phyloP scores from a whole-genome alignment of 495 filamentous ascomycete species.

The Tuber brumale region DNA sequence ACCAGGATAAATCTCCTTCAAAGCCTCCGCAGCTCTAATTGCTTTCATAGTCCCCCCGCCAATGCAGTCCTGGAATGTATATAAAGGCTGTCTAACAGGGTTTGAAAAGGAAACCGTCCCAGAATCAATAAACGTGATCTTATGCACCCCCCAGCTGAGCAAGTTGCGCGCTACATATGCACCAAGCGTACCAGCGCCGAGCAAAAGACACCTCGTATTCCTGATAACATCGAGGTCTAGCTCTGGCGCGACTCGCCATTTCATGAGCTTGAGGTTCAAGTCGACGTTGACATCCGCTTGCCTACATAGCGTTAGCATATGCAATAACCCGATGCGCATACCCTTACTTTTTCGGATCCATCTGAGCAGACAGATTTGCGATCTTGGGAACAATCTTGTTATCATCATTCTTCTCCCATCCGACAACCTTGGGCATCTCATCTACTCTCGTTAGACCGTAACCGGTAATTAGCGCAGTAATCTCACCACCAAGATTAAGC shows the following conservation, averaged over 20 bases:
- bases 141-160: conserved; percentile 93
- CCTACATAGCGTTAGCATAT: conserved; percentile 41
- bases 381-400: conserved; percentile 68
- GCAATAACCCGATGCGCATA: conserved; percentile 3
- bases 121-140: conserved; percentile 94
- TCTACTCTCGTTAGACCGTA: conserved; percentile 40
- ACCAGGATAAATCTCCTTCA: conserved; percentile 84
- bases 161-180: conserved; percentile 86
- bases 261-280: conserved; percentile 95
- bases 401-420: conserved; percentile 79
- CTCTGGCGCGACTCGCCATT: conserved; percentile 88
- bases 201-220: conserved; percentile 79
- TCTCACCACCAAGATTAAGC: conserved; percentile 28
- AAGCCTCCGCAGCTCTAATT: conserved; percentile 66
- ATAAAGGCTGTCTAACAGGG: conserved; percentile 89
- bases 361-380: conserved; percentile 78
- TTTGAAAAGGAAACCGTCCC: conserved; percentile 96
- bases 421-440: conserved; percentile 76
- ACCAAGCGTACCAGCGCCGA: conserved; percentile 92
- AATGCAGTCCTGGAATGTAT: conserved; percentile 80
- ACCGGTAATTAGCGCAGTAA: background rate
- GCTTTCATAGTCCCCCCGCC: conserved; percentile 82
- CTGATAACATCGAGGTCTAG: conserved; percentile 85
- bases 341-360: conserved; percentile 67
- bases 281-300: conserved; percentile 95